Base-by-base conservation (phyloP, 75 land plant genomes). In the Isoetes taiwanensis region DNA sequence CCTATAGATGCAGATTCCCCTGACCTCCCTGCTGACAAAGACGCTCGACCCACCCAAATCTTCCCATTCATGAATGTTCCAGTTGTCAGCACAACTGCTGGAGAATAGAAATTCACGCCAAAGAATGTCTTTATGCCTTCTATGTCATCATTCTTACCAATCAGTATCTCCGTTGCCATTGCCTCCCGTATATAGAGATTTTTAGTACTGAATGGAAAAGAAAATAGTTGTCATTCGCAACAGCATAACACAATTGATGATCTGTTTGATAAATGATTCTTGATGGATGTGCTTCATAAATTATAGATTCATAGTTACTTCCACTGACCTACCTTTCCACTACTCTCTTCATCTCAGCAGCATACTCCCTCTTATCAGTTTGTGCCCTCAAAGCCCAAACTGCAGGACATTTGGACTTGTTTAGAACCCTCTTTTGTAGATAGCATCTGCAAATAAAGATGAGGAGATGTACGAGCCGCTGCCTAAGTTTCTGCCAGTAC, bases 31-130 rank as follows among this genome's bases (percentile, higher is more conserved):
- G 97, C 97, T 58, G 86, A 67, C 97, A 91, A 83, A 0, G 88
- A 91, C 52, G 80, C 63, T 65, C 80, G 76, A 32, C 97, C 97
- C 62, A 91, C 78, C 97, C 97, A 91, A n/a, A 91, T 91, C 64
- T 83, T 91, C 0, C 97, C 97, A 65, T 90, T 86, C 97, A 91
- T 91, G 52, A 91, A 91, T 20, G 97, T 91, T 1, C 97, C 97
- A n/a, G 97, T 91, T 11, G 97, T 91, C 28, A 91, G 72, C 32
- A 91, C 75, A 40, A 91, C 80, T 56, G 97, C 71, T 54, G 97
- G 74, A 32, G 94, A 93, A 78, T 64, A 66, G 59, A 91, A 91
- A 54, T 74, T 67, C 58, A 86, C 76, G 11, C 97, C 97, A 67
- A 91, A 91, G 56, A 86, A 91, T 28, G 97, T 91, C 12, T 58